Conservation (phyloP, 305 asterid species). For the Solanum hybrid region DNA sequence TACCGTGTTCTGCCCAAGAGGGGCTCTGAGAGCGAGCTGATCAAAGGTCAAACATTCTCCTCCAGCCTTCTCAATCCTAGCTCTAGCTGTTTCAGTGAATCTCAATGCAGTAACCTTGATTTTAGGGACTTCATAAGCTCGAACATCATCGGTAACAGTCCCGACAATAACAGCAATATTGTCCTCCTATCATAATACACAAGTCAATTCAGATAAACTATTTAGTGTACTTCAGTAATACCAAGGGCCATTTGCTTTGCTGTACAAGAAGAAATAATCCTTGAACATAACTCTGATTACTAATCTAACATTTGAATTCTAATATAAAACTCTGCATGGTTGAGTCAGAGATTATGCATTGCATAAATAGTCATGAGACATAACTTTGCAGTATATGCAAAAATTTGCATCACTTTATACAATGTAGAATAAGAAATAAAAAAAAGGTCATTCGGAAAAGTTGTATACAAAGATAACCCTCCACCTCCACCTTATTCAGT, state of each 20-base stretch:
- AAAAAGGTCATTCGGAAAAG: neutral
- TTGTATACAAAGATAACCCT: neutral
- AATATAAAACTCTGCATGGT: neutral
- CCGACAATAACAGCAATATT: constrained; percentile 86
- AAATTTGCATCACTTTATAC: neutral
- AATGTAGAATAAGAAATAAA: neutral
- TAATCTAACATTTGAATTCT: neutral
- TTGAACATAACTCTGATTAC: neutral
- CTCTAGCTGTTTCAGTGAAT: constrained; percentile 86
- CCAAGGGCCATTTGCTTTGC: neutral
- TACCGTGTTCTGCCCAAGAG: constrained; percentile 96
- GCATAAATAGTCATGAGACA: neutral
- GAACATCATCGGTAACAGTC: constrained; percentile 64
- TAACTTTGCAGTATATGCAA: neutral
- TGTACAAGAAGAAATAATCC: neutral
- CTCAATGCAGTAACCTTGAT: constrained; percentile 70
- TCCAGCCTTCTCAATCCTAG: constrained; percentile 96
- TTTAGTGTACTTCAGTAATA: neutral
- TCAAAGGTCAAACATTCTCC: constrained; percentile 92
- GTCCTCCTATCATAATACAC: constrained; percentile 37
- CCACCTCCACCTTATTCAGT: neutral
- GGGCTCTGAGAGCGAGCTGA: constrained; percentile 90
- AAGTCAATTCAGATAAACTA: neutral
- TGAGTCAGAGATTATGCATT: neutral
- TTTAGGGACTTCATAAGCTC: constrained; percentile 58